These are phyloP conservation scores for Arthrobotrys megalospora DNA, from an alignment of 2,329 filamentous ascomycete species.

Conservation along the genomic window DNA sequence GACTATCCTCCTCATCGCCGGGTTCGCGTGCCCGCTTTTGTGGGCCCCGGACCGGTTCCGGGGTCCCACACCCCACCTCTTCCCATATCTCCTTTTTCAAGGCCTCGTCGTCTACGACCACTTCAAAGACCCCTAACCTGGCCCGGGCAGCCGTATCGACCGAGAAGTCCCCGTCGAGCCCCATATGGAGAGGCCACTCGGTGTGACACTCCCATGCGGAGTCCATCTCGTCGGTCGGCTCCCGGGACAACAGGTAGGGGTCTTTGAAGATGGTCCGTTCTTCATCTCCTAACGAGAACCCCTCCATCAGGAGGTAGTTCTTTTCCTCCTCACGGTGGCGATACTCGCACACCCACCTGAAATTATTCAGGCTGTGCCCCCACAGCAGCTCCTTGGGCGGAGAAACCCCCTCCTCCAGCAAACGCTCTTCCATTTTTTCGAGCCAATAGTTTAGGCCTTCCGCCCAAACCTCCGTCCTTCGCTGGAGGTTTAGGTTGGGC, in stretches of 20 bases:
- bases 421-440: neutral
- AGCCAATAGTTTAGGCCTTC: neutral
- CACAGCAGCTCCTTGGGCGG: neutral
- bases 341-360: neutral
- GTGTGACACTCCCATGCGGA: neutral
- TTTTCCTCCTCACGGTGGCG: neutral
- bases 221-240: neutral
- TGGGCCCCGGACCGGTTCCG: conserved; percentile 4
- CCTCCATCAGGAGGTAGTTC: neutral
- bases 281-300: no score
- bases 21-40: neutral
- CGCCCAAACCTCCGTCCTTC: no score
- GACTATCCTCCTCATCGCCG: conserved; percentile 2
- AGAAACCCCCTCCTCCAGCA: neutral
- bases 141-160: neutral
- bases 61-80: conserved; percentile 11
- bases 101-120: neutral
- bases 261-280: conserved; percentile 4
- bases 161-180: neutral
- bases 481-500: no score
- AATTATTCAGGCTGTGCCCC: neutral
- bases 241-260: neutral
- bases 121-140: conserved; percentile 4
- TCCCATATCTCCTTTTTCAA: conserved; percentile 13
- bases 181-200: conserved; percentile 7